Conservation (phyloP, 225 moss, liverwort and hornwort species). For the Polytrichum formosum region DNA sequence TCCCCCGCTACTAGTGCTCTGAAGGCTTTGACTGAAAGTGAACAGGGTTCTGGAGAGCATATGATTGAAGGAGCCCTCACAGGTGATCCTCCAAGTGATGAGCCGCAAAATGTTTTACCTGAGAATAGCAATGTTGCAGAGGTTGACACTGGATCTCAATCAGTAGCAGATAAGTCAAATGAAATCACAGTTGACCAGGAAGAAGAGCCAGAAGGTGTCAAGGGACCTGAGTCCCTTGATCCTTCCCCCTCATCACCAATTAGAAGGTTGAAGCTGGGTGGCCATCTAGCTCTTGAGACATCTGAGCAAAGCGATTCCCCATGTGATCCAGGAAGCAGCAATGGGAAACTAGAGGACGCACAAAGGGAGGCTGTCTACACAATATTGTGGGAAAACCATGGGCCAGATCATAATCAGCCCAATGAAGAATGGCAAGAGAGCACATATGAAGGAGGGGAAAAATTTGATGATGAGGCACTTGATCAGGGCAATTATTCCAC, state of each 20-base stretch:
- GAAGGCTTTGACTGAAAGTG: slow-evolving; percentile 55
- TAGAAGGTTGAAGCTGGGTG: slow-evolving; percentile 29
- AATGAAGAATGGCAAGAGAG: slow-evolving; percentile 51
- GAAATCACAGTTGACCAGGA: slow-evolving; percentile 19
- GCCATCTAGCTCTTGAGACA: slow-evolving; percentile 23
- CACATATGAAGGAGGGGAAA: slow-evolving; percentile 18
- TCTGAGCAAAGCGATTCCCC: slow-evolving; percentile 44
- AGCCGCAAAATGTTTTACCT: slow-evolving; percentile 14
- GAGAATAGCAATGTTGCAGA: slow-evolving; percentile 14
- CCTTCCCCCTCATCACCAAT: slow-evolving; percentile 27
- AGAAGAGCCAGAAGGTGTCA: slow-evolving; percentile 24
- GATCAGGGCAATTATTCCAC: slow-evolving; percentile 35
- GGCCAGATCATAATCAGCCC: slow-evolving; percentile 30
- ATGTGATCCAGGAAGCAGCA: slow-evolving; percentile 45
- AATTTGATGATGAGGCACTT: slow-evolving; percentile 25
- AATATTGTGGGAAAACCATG: slow-evolving; percentile 52
- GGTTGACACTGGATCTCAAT: slow-evolving; percentile 3
- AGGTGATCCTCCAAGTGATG: slow-evolving; percentile 17
- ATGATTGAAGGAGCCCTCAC: slow-evolving; percentile 17
- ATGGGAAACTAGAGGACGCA: slow-evolving; percentile 34
- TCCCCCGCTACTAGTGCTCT: slow-evolving; percentile 41
- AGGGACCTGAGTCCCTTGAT: slow-evolving; percentile 14
- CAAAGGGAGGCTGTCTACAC: slow-evolving; percentile 45
- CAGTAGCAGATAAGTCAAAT: slow-evolving; percentile 17
- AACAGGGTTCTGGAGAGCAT: slow-evolving; percentile 31